Evolutionary conservation across 306 rosid genomes (phyloP).

Genomic region (Pyrus pyrifolia): DNA sequence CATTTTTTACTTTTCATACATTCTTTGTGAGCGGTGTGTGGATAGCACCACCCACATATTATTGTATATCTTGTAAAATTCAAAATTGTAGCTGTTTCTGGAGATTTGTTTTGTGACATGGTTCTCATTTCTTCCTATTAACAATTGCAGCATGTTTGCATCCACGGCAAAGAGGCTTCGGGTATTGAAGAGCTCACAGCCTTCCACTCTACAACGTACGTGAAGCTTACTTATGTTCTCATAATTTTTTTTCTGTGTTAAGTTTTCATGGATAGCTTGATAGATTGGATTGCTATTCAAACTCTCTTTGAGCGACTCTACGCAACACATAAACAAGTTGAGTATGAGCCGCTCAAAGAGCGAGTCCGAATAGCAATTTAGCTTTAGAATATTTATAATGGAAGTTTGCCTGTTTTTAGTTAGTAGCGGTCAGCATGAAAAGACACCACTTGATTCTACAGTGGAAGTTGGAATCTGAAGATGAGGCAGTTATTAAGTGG

Average conservation of each 20-base stretch:
- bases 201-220: slow-evolving; percentile 15
- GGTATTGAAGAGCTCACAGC: slow-evolving; percentile 20
- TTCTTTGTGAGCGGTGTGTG: no score
- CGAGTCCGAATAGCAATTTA: background rate
- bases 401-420: slow-evolving; percentile 19
- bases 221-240: background rate
- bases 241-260: background rate
- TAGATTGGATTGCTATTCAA: background rate
- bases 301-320: background rate
- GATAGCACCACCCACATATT: no score
- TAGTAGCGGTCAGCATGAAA: slow-evolving; percentile 13
- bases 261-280: background rate
- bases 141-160: slow-evolving; percentile 24
- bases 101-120: background rate
- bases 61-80: background rate
- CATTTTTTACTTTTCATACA: no score
- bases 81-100: background rate
- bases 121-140: background rate
- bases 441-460: slow-evolving; percentile 19
- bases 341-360: background rate
- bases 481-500: slow-evolving; percentile 4
- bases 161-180: slow-evolving; percentile 31
- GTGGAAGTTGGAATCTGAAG: slow-evolving; percentile 6
- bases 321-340: no score
- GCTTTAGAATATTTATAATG: background rate